Conservation (phyloP, 305 asterid species). For the Rubia peregrina region DNA sequence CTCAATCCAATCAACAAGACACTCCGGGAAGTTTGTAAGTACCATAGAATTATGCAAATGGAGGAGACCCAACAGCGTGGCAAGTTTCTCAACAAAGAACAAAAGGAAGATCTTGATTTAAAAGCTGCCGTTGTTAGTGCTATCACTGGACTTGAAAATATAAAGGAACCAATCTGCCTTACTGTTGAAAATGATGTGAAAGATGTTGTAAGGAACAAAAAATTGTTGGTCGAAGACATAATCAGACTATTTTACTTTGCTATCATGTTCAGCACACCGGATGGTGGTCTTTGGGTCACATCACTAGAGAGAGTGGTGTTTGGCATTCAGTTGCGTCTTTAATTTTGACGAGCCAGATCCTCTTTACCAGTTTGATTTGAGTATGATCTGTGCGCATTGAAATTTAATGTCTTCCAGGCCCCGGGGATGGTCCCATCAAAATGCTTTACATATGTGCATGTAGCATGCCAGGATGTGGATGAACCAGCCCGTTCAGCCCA, state of each 20-base stretch:
- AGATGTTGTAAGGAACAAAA: conserved; percentile 9
- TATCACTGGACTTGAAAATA: conserved; percentile 66
- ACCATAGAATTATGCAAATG: conserved; percentile 55
- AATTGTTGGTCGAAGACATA: conserved; percentile 43
- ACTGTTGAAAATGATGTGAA: conserved; percentile 39
- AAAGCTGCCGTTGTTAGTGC: conserved; percentile 42
- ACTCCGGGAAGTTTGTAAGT: conserved; percentile 58
- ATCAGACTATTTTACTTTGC: conserved; percentile 60
- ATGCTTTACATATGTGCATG: conserved; percentile 52
- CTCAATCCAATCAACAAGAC: conserved; percentile 55
- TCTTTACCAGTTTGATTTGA: conserved; percentile 58
- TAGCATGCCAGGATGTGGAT: conserved; percentile 84
- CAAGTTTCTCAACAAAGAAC: conserved; percentile 63
- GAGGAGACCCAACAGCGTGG: conserved; percentile 54
- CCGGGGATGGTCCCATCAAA: conserved; percentile 55
- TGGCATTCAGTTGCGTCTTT: conserved; percentile 59
- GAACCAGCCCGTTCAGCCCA: conserved; percentile 43
- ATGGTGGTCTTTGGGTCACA: conserved; percentile 34
- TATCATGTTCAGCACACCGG: conserved; percentile 47
- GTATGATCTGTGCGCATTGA: conserved; percentile 55
- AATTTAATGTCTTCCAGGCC: conserved; percentile 53
- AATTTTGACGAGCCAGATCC: conserved; percentile 55
- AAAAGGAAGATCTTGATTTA: conserved; percentile 50
- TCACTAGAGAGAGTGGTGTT: conserved; percentile 72
- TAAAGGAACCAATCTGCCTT: conserved; percentile 44